Conservation (phyloP, 306 rosid genomes). For the Trifolium fragiferum region DNA sequence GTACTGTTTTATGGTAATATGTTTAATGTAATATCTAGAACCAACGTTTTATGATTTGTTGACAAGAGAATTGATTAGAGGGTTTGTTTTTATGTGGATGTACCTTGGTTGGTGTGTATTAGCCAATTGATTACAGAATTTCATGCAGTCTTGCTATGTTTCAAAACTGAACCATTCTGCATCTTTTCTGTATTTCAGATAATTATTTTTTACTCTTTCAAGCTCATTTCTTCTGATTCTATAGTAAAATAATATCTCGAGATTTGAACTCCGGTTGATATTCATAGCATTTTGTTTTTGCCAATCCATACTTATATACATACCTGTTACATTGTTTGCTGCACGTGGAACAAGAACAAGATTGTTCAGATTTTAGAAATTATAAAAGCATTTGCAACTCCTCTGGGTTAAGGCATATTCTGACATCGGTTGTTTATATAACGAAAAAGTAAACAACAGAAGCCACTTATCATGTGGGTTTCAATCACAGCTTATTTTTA, state of each 20-base stretch:
- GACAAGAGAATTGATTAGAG: neutral
- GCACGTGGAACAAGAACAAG: neutral
- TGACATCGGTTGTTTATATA: neutral
- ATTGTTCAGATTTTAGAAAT: constrained; percentile 5
- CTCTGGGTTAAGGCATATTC: neutral
- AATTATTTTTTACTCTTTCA: neutral
- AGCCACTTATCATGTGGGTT: neutral
- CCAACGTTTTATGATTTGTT: neutral
- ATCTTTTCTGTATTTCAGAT: neutral
- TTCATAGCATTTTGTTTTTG: neutral
- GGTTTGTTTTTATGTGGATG: neutral
- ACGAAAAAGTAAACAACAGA: neutral
- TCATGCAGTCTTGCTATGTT: neutral
- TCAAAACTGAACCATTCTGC: neutral
- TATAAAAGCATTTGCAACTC: constrained; percentile 7
- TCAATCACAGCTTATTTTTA: neutral
- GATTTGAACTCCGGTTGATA: neutral
- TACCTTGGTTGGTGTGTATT: neutral
- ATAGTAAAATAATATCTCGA: neutral
- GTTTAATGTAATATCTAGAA: neutral
- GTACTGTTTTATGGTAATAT: neutral
- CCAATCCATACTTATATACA: neutral
- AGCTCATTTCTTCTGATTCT: neutral
- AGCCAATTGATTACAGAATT: neutral
- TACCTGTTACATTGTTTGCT: neutral